Percentiles rank a stretch among this genome's conserved stretches.
phyloP scores from a whole-genome alignment of 2,329 filamentous ascomycete genomes.

The Epichloe festucae region DNA sequence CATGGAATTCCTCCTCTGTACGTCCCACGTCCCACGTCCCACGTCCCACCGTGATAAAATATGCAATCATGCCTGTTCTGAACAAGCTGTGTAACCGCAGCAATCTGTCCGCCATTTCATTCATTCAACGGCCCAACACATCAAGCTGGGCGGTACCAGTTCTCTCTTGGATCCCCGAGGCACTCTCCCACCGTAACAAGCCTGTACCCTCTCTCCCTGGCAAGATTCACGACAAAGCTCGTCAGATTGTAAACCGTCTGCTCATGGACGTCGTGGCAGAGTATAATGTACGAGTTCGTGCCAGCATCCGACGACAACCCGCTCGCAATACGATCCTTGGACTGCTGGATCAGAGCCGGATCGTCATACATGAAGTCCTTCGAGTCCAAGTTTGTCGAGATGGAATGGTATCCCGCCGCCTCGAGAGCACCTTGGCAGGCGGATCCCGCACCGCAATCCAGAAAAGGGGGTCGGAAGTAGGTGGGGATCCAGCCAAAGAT shows the following conservation, averaged over 20 bases:
- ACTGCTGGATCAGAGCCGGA: conserved; percentile 33
- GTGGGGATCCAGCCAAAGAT: conserved; percentile 28
- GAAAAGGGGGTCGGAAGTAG: conserved; percentile 33
- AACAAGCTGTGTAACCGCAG: no score
- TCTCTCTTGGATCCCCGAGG: conserved; percentile 34
- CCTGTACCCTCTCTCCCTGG: conserved; percentile 14
- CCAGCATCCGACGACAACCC: conserved; percentile 20
- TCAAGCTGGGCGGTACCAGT: conserved; percentile 35
- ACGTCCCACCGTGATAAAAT: no score
- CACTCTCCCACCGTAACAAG: conserved; percentile 46
- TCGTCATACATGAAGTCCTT: conserved; percentile 44
- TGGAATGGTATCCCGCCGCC: conserved; percentile 39
- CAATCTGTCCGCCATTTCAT: no score
- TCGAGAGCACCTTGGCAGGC: conserved; percentile 25
- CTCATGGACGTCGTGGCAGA: conserved; percentile 39
- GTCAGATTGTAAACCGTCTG: conserved; percentile 30
- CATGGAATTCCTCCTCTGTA: no score
- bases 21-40: no score
- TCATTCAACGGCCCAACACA: background rate
- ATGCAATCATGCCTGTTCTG: no score
- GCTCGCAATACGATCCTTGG: conserved; percentile 25
- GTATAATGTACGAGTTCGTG: conserved; percentile 31
- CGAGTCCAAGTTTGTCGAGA: conserved; percentile 46
- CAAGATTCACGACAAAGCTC: background rate
- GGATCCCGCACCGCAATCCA: conserved; percentile 27